Base-by-base conservation (phyloP, 176 grass and related monocot genomes). In the Cenchrus purpureus region DNA sequence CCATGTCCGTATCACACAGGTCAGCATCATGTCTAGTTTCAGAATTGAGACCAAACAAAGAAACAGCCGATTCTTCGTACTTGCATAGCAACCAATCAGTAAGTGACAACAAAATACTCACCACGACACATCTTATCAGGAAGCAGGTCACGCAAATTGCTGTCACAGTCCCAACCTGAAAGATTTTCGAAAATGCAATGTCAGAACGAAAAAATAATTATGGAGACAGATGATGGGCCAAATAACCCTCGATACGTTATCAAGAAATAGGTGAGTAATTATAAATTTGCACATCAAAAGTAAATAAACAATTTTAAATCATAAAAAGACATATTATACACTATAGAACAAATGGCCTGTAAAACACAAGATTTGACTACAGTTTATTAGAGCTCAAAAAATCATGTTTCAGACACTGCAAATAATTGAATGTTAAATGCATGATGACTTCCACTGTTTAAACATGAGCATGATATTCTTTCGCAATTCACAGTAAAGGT, bases 121-220 rank as follows among this genome's bases (percentile, higher is more conserved):
- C 97, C 93, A 95, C 91, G 54, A 84, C 58, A 63, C 93, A 98
- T 92, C 93, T 95, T 94, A 94, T 89, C 79, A 98, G 81, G 87
- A 98, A 98, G 83, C 97, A 98, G 45, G 86, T 91, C 65, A 91
- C 93, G 56, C 97, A 98, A 86, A 95, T 95, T 79, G 83, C 88
- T 37, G 91, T 95, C 71, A 98, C 95, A 46, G 95, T 92, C 65
- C 97, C 97, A 73, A 95, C 97, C 97, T 98, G 90, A 62, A 6
- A 61, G 45, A 69, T 82, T 82, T 82, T 28, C 6, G 46, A 59
- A 81, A 82, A 80, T 54, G 70, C 25, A 62, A 73, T 0, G 10
- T 74, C 58, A 84, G 29, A 90, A 79, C 68, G 12, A 10, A 83
- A n/a, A 34, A 34, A 34, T 34, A 34, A 54, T 56, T 56, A 42